Evolutionary conservation across 1,284 basidiomycete genomes (phyloP).

Genomic region (Fomitiporia mediterranea): DNA sequence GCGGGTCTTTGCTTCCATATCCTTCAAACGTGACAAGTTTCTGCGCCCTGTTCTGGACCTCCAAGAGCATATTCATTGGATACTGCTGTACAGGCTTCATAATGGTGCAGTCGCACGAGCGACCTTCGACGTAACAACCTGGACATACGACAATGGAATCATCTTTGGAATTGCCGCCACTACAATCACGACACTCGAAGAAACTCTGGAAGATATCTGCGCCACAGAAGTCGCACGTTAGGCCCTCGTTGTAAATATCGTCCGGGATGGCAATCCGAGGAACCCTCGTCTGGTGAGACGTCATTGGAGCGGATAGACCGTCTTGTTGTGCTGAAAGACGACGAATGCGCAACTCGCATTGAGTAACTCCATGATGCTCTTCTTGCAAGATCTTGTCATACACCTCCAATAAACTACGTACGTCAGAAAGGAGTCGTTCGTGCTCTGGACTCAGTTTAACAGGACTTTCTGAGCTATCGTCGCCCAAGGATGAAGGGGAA

Average conservation of each 20-base stretch:
- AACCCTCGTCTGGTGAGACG: not conserved
- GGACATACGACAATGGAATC: slow-evolving; percentile 56
- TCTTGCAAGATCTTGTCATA: slow-evolving; percentile 55
- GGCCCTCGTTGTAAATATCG: slow-evolving; percentile 21
- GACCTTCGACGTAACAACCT: slow-evolving; percentile 69
- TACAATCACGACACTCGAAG: slow-evolving; percentile 57
- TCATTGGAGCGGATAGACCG: not conserved
- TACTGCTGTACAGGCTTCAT: slow-evolving; percentile 59
- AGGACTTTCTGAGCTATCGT: not conserved
- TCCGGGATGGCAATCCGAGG: not conserved
- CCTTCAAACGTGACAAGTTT: slow-evolving; percentile 22
- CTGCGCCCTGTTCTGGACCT: slow-evolving; percentile 37
- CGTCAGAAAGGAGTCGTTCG: slow-evolving; percentile 11
- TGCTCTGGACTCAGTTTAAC: not conserved
- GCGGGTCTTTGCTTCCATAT: slow-evolving; percentile 2
- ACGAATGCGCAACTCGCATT: slow-evolving; percentile 3
- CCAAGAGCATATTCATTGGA: slow-evolving; percentile 36
- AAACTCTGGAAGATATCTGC: slow-evolving; percentile 75
- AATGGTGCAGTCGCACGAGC: slow-evolving; percentile 51
- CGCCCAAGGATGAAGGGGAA: not conserved
- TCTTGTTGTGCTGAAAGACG: not conserved
- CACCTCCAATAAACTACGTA: slow-evolving; percentile 38
- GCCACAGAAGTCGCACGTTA: slow-evolving; percentile 72
- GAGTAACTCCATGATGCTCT: slow-evolving; percentile 36
- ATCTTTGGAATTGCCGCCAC: slow-evolving; percentile 21